Evolutionary conservation across 2,329 filamentous ascomycete species (phyloP), one percentile per base, ranked within the genome.

Genomic region (Xylaria sp.): DNA sequence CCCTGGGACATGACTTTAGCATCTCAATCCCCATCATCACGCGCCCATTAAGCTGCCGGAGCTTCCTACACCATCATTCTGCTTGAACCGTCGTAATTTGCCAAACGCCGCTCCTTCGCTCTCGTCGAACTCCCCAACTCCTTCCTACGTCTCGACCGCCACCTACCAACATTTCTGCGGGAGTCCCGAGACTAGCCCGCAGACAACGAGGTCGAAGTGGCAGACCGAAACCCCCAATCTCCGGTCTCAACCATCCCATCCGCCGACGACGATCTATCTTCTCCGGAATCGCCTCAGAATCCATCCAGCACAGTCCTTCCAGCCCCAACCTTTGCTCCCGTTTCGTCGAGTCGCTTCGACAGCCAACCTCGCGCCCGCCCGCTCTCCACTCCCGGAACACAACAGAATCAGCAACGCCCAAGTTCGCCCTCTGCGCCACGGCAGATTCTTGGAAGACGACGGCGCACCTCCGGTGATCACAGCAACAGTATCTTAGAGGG

Each of bases 191-290:
- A 67, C 67, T 65, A 70, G 64, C 79, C 83, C 81, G 79, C 80
- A 79, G 71, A 70, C 78, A 66, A 67, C 52, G 47, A 78, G 64
- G 80, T 87, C 87, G 89, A 87, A 84, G 89, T 92, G 89, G 89
- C 89, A 84, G 84, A 90, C 86, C 84, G 87, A 82, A 81, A 74
- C 76, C 80, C 84, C 78, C 80, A 79, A 76, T 78, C 79, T 64
- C 69, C 71, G 76, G 77, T 72, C 70, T 69, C 75, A 78, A 77
- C 79, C 78, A 81, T 85, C 84, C 85, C 84, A 84, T 81, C 83
- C 86, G 82, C 83, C 82, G 80, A 89, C 86, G 89, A 88, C 87
- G 78, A 84, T 82, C 84, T 86, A 83, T 78, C 83, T 79, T 82
- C 80, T 76, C 82, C 85, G 82, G 83, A 79, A 70, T 77, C 79